Evolutionary conservation across 306 rosid species (phyloP).

Genomic region (cucumber (Cucumis sativus)): Cucumber_9930_V3 NC_026660.2:21845501-21846000

Average conservation of each 20-base stretch:
- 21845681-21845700: constrained; percentile 55
- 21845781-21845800: constrained; percentile 83
- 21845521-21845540: constrained; percentile 64
- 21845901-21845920: constrained; percentile 51
- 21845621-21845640: constrained; percentile 66
- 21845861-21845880: constrained; percentile 41
- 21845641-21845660: constrained; percentile 46
- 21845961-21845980: not conserved
- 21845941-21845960: not conserved
- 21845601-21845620: constrained; percentile 54
- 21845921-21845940: constrained; percentile 24
- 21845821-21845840: constrained; percentile 73
- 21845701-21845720: constrained; percentile 60
- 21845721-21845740: constrained; percentile 46
- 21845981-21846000: not conserved
- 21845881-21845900: constrained; percentile 55
- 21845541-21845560: constrained; percentile 74
- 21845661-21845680: constrained; percentile 84
- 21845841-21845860: constrained; percentile 52
- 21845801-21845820: constrained; percentile 64
- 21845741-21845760: constrained; percentile 65
- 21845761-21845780: constrained; percentile 84
- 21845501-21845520: constrained; percentile 36
- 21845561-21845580: constrained; percentile 63
- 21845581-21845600: constrained; percentile 55